Percentiles rank a stretch among this genome's conserved stretches.
Evolutionary conservation across 1,139 yeast species (phyloP).

Genomic region (Suhomyces bribrorum): DNA sequence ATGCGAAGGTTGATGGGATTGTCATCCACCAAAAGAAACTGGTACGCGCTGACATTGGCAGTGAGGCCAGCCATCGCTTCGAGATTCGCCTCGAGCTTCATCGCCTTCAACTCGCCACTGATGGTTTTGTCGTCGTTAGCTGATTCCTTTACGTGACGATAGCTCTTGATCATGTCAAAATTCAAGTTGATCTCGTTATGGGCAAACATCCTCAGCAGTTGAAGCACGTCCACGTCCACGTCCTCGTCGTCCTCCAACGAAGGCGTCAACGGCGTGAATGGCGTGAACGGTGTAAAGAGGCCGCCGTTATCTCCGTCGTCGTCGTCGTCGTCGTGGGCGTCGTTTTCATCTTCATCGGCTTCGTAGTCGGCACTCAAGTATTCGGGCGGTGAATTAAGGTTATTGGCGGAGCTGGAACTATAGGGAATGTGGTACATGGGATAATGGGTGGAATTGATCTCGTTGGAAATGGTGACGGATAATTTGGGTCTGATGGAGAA

Average conservation of each 20-base stretch:
- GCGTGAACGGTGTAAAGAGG: constrained; percentile 15
- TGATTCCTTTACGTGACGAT: not conserved
- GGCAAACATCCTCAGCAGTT: constrained; percentile 3
- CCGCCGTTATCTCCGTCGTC: constrained; percentile 6
- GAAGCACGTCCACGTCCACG: not conserved
- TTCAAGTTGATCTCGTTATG: constrained; percentile 1
- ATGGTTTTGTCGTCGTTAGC: not conserved
- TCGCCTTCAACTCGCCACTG: not conserved
- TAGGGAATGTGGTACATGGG: constrained; percentile 8
- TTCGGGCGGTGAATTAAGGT: constrained; percentile 14
- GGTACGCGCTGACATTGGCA: constrained; percentile 27
- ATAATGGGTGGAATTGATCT: constrained; percentile 12
- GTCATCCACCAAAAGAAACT: constrained; percentile 46
- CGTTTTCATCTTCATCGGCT: constrained; percentile 6
- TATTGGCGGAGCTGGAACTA: constrained; percentile 3
- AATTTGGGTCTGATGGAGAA: constrained; percentile 18
- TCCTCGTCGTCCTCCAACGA: constrained; percentile 6
- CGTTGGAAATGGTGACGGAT: constrained; percentile 14
- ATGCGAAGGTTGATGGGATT: constrained; percentile 44
- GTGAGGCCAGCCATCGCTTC: not conserved
- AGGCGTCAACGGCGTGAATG: constrained; percentile 16
- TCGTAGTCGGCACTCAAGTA: constrained; percentile 10
- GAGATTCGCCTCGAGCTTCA: constrained; percentile 3
- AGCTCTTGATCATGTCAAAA: constrained; percentile 3
- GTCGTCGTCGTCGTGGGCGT: constrained; percentile 3